Percentiles rank a stretch among this genome's conserved stretches.
These are phyloP conservation scores for Diacronema lutheri DNA, from an alignment of 78 protist species.

Conservation along the genomic window DNA sequence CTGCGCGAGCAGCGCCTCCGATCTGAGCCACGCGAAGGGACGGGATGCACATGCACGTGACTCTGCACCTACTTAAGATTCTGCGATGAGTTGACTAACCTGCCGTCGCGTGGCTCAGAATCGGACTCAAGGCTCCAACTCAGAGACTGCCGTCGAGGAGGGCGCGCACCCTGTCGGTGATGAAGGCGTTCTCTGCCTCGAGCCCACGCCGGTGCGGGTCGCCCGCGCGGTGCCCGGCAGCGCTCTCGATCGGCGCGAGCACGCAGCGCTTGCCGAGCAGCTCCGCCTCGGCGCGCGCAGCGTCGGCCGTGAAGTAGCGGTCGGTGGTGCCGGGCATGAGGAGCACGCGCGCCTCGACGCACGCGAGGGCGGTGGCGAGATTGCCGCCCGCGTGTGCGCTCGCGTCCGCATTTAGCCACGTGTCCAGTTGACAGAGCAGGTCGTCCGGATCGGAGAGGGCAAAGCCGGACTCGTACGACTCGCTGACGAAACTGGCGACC, in stretches of 20 bases:
- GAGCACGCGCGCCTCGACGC: neutral
- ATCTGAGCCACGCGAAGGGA: too few species aligned
- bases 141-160: slow-evolving; percentile 1
- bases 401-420: slow-evolving; percentile 13
- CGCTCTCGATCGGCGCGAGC: neutral
- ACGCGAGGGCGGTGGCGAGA: neutral
- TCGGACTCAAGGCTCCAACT: too few species aligned
- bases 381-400: neutral
- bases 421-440: neutral
- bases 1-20: too few species aligned
- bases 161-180: neutral
- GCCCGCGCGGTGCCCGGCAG: slow-evolving; percentile 2
- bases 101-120: too few species aligned
- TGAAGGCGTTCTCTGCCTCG: neutral
- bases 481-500: neutral
- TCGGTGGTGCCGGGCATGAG: slow-evolving; percentile 28
- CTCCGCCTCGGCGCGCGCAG: neutral
- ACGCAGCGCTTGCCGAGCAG: neutral
- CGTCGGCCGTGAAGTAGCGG: slow-evolving; percentile 7
- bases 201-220: slow-evolving; percentile 5
- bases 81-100: too few species aligned
- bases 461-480: slow-evolving; percentile 1
- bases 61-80: too few species aligned
- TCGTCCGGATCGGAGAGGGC: slow-evolving; percentile 2
- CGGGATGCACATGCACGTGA: too few species aligned